Conservation (phyloP, 257 asterid species). For the Cordia subcordata region DNA sequence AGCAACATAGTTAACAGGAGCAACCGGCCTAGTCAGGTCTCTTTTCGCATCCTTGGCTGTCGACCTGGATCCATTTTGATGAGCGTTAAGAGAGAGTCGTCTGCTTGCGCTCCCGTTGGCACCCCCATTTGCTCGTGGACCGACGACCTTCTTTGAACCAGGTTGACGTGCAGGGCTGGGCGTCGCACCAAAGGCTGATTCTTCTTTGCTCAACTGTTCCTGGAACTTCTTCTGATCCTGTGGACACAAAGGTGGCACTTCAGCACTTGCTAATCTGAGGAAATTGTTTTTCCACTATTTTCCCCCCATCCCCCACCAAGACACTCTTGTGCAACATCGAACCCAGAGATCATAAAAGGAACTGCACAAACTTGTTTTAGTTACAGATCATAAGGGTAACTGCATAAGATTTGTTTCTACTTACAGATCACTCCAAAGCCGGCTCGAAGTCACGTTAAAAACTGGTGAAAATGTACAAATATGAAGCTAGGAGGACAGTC, state of each 20-base stretch:
- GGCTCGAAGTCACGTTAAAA: no score
- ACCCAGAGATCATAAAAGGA: background rate
- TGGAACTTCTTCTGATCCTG: constrained; percentile 82
- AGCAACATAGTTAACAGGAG: constrained; percentile 76
- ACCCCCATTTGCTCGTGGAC: constrained; percentile 69
- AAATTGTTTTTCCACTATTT: no score
- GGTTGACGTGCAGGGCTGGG: constrained; percentile 82
- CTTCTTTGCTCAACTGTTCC: constrained; percentile 68
- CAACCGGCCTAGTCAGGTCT: constrained; percentile 43
- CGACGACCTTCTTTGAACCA: constrained; percentile 65
- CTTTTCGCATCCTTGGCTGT: constrained; percentile 67
- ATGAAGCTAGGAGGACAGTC: no score
- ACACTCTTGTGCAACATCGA: constrained; percentile 1
- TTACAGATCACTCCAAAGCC: no score
- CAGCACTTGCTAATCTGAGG: no score
- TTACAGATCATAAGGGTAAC: background rate
- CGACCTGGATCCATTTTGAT: constrained; percentile 83
- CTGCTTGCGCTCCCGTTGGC: constrained; percentile 58
- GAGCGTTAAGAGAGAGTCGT: constrained; percentile 74
- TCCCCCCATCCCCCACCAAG: no score
- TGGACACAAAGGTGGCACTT: no score
- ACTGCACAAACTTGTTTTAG: no score
- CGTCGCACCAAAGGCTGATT: constrained; percentile 52
- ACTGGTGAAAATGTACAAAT: no score
- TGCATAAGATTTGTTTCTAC: no score